A percentile compares a stretch with the other conserved stretches of the same genome.
Evolutionary conservation across 495 filamentous ascomycete genomes (phyloP).

Genomic region (Trichoderma asperelloides): DNA sequence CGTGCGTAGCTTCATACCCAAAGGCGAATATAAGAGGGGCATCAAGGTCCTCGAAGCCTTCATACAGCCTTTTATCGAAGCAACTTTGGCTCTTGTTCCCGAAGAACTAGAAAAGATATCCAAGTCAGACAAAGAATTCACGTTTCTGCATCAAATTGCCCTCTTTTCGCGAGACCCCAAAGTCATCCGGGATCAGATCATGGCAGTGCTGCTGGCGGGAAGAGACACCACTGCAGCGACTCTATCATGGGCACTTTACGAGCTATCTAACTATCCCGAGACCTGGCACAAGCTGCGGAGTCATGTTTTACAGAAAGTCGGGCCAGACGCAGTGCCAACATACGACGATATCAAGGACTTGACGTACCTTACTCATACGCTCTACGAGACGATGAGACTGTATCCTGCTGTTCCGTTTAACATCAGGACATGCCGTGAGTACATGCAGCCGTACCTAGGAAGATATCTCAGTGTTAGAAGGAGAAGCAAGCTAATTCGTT

Average conservation of each 20-base stretch:
- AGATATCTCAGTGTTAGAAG: background rate
- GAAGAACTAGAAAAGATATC: conserved; percentile 43
- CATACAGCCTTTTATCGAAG: conserved; percentile 43
- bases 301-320: conserved; percentile 28
- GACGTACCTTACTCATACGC: conserved; percentile 30
- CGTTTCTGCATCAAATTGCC: conserved; percentile 41
- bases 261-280: conserved; percentile 38
- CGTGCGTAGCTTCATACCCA: conserved; percentile 33
- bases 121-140: conserved; percentile 30
- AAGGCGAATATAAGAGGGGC: conserved; percentile 29
- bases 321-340: conserved; percentile 21
- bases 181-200: conserved; percentile 49
- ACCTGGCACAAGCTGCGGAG: conserved; percentile 37
- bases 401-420: conserved; percentile 46
- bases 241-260: conserved; percentile 47
- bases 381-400: conserved; percentile 41
- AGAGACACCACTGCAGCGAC: conserved; percentile 53
- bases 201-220: conserved; percentile 51
- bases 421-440: conserved; percentile 27
- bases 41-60: conserved; percentile 42
- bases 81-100: conserved; percentile 36
- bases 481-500: background rate
- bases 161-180: conserved; percentile 34
- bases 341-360: conserved; percentile 33
- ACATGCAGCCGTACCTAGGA: background rate